A percentile compares a stretch with the other conserved stretches of the same genome.
Evolutionary conservation across 106 monocot species (phyloP).

Genomic region (Chionographis japonica): DNA sequence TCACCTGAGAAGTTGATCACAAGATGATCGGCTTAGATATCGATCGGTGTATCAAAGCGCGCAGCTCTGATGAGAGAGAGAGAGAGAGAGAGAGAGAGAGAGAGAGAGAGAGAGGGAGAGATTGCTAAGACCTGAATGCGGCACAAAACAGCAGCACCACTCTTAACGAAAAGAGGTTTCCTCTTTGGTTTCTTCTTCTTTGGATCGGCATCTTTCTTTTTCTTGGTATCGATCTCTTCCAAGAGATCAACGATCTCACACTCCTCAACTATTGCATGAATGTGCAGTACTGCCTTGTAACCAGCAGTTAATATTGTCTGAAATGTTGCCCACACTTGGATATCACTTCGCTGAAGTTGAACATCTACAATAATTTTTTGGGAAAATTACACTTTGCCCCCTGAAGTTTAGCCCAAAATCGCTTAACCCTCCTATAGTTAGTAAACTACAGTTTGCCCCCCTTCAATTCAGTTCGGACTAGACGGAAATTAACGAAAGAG

Average conservation of each 20-base stretch:
- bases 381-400: too few relatives aligned
- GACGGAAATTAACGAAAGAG: not conserved
- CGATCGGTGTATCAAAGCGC: not conserved
- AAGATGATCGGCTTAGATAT: not conserved
- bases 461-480: not conserved
- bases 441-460: too few relatives aligned
- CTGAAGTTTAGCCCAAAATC: too few relatives aligned
- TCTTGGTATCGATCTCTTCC: conserved; percentile 86
- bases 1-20: conserved; percentile 46
- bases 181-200: conserved; percentile 86
- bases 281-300: conserved; percentile 89
- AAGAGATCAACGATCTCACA: conserved; percentile 93
- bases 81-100: not conserved
- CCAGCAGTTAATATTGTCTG: conserved; percentile 98
- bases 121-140: conserved; percentile 59
- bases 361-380: too few relatives aligned
- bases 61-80: not conserved
- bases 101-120: not conserved
- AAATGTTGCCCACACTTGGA: not conserved
- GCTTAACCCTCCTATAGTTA: too few relatives aligned
- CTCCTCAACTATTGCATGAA: conserved; percentile 91
- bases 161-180: conserved; percentile 94
- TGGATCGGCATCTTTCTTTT: conserved; percentile 72
- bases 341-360: too few relatives aligned
- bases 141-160: conserved; percentile 85